A percentile compares a stretch with the other conserved stretches of the same genome.
Evolutionary conservation across 768 basidiomycete genomes (phyloP).

Genomic region (Thelephora ganbajun): DNA sequence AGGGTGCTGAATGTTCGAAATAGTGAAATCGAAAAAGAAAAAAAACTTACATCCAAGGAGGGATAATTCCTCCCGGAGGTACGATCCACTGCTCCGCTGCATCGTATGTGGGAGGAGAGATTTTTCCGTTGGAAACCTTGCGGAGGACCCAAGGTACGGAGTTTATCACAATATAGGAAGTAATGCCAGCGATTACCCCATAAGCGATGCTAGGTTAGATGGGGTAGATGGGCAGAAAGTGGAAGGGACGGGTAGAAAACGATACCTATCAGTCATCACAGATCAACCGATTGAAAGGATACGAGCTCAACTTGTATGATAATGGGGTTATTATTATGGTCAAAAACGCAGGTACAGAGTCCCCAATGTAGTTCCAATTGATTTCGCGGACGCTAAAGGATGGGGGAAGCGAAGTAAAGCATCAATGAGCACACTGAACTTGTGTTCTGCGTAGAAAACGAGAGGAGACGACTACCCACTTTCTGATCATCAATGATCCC

Average conservation of each 20-base stretch:
- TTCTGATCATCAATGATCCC: conserved; percentile 82
- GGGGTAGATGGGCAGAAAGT: background rate
- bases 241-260: background rate
- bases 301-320: conserved; percentile 48
- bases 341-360: conserved; percentile 78
- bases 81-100: conserved; percentile 54
- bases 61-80: conserved; percentile 57
- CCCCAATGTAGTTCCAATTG: conserved; percentile 83
- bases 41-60: conserved; percentile 47
- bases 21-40: background rate
- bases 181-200: conserved; percentile 72
- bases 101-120: conserved; percentile 52
- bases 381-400: conserved; percentile 53
- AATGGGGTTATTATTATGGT: conserved; percentile 69
- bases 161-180: conserved; percentile 61
- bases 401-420: background rate
- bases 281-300: background rate
- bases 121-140: conserved; percentile 40
- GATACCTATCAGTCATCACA: conserved; percentile 1
- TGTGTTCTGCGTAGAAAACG: background rate
- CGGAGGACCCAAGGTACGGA: conserved; percentile 45
- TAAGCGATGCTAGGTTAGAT: conserved; percentile 56
- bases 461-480: conserved; percentile 26
- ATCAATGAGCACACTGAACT: background rate
- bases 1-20: background rate